Evolutionary conservation across 768 basidiomycete species (phyloP), one percentile per base, ranked within the genome.

Genomic region (Myochromella boudieri): DNA sequence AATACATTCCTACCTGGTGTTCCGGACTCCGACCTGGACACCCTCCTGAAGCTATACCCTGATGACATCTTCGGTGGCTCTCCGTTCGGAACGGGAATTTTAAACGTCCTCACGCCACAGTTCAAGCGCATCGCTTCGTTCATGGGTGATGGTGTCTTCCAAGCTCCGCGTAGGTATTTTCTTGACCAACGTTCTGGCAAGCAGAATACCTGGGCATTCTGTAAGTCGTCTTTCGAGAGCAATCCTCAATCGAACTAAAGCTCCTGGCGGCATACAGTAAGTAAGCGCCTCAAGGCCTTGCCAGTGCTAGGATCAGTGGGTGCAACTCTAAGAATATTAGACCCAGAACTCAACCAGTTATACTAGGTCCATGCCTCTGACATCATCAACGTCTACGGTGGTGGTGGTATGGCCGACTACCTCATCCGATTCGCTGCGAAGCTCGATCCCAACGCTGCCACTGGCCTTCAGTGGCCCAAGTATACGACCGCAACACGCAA

Each of bases 101-200:
- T 68, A 14, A 78, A 82, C 45, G 66, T 68, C 0, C 48, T 75
- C 4, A 69, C 72, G 2, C 71, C 75, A 0, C 69, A 81, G 46
- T 80, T 67, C 61, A 82, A 82, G 53, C 66, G 78, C 1, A 49
- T 80, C 5, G 69, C 80, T 4, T 69, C 79, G 0, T 64, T 81
- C 49, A 65, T 68, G 39, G 80, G 80, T 0, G 81, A 82, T 49
- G 60, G 62, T 26, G 63, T 72, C 2, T 78, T 82, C 62, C 73
- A 81, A 46, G 75, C 66, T 0, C 73, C 80, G 34, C 60, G 78
- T 10, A 56, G 77, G 3, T 74, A 74, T 60, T 66, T 82, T 49
- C 53, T 81, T 24, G 55, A 72, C 24, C 44, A 64, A 18, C 60
- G 52, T 1, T 60, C 70, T 0, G 64, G 60, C 0, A 70, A 65